Base-by-base conservation (phyloP, 768 basidiomycete genomes). In the Tulasnella sp. region DNA sequence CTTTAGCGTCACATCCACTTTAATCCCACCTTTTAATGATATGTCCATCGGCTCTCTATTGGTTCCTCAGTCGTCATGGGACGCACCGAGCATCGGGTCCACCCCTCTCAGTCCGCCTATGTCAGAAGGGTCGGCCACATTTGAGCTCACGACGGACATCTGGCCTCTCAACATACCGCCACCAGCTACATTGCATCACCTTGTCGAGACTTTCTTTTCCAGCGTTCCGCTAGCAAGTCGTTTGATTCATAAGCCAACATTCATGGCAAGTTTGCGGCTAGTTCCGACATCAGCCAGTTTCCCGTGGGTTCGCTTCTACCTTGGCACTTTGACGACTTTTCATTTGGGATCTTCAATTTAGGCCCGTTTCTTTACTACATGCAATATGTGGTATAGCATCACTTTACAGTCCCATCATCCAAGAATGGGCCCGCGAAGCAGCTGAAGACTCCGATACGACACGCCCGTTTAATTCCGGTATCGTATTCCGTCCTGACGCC, bases 321-420 rank as follows among this genome's bases (percentile, higher is more conserved):
- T 25, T 45, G 14, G 36, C 40, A 39, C 19, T 49, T 29, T 37
- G 14, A 52, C n/a, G 25, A 8, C 64, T 36, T 67, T 12, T 25
- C n/a, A n/a, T n/a, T n/a, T 39, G 3, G 19, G 15, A n/a, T 39
- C 6, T 17, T 12, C 31, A 14, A 31, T 5, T 19, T 40, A 76
- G 75, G 7, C 75, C 70, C 31, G 31, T 72, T 12, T 29, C 68
- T 29, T 52, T 78, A 5, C 71, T 78, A 31, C 78, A 78, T 49
- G 78, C 78, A 6, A 78, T 78, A 14, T 78, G 78, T 40, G 77
- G 70, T 19, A 39, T 78, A 6, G 77, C 78, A 19, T 78, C 77
- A 3, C 25, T 78, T 22, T 77, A 78, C 37, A 69, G 78, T 29
- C 67, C 78, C 7, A 54, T 72, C n/a, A 71, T 77, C 9, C 22